Percentiles rank a stretch among this genome's conserved stretches.
Conservation (phyloP, 2,329 filamentous ascomycete species). For the Sclerotinia minor region DNA sequence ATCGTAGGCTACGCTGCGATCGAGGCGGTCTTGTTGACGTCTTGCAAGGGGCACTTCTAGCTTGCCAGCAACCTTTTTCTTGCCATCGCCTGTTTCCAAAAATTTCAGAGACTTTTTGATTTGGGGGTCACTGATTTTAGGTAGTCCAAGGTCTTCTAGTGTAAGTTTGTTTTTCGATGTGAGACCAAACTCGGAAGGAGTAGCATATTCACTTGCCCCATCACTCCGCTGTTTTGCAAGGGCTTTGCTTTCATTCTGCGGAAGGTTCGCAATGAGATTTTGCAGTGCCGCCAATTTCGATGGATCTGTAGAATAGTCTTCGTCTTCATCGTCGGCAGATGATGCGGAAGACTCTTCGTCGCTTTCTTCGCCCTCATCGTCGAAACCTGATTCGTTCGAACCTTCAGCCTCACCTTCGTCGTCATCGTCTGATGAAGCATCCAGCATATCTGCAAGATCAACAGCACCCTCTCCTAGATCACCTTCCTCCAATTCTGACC, state of each 20-base stretch:
- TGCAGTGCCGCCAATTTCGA: conserved; percentile 63
- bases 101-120: conserved; percentile 80
- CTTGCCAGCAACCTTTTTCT: conserved; percentile 56
- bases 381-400: conserved; percentile 47
- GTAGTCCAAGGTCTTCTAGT: conserved; percentile 73
- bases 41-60: conserved; percentile 81
- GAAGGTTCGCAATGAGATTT: conserved; percentile 67
- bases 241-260: conserved; percentile 39
- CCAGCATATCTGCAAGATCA: conserved; percentile 34
- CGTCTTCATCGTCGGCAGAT: conserved; percentile 48
- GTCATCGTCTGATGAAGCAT: conserved; percentile 71
- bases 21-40: conserved; percentile 80
- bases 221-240: conserved; percentile 40
- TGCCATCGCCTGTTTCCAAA: conserved; percentile 60
- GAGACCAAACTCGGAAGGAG: conserved; percentile 60
- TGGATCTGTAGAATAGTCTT: conserved; percentile 45
- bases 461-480: conserved; percentile 55
- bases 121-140: conserved; percentile 69
- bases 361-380: conserved; percentile 50
- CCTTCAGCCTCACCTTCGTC: conserved; percentile 39
- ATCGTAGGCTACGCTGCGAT: conserved; percentile 79
- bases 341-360: conserved; percentile 56
- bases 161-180: conserved; percentile 51
- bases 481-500: conserved; percentile 63
- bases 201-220: conserved; percentile 59